Percentiles rank a stretch among this genome's conserved stretches.
Conservation (phyloP, 306 rosid species). For the Cucurbita maxima region DNA sequence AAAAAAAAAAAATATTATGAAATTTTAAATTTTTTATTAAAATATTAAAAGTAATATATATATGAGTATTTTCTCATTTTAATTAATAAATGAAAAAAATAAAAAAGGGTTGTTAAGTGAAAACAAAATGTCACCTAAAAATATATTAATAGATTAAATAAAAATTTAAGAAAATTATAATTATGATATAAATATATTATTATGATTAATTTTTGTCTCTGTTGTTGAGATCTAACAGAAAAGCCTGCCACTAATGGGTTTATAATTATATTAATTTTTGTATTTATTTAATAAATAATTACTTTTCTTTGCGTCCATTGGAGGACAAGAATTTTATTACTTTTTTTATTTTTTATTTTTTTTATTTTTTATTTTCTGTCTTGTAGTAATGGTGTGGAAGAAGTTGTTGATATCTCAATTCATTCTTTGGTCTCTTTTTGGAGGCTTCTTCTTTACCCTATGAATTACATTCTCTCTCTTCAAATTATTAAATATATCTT, state of each 20-base stretch:
- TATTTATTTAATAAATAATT: neutral
- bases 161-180: neutral
- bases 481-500: too few relatives aligned
- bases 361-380: too few relatives aligned
- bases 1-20: too few relatives aligned
- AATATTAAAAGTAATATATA: neutral
- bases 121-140: neutral
- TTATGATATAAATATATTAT: neutral
- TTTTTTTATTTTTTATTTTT: neutral
- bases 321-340: constrained; percentile 53
- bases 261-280: neutral
- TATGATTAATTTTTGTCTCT: neutral
- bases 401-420: constrained; percentile 11
- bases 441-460: neutral
- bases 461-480: neutral
- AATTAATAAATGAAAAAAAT: neutral
- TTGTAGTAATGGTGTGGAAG: neutral
- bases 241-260: neutral
- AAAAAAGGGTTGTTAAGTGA: neutral
- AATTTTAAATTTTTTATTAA: too few relatives aligned
- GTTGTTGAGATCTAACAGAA: constrained; percentile 5
- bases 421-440: constrained; percentile 1
- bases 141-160: neutral
- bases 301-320: constrained; percentile 41
- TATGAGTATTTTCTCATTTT: neutral